These are phyloP conservation scores for Crassisporium funariophilum DNA, from an alignment of 768 basidiomycete genomes.

Conservation along the genomic window DNA sequence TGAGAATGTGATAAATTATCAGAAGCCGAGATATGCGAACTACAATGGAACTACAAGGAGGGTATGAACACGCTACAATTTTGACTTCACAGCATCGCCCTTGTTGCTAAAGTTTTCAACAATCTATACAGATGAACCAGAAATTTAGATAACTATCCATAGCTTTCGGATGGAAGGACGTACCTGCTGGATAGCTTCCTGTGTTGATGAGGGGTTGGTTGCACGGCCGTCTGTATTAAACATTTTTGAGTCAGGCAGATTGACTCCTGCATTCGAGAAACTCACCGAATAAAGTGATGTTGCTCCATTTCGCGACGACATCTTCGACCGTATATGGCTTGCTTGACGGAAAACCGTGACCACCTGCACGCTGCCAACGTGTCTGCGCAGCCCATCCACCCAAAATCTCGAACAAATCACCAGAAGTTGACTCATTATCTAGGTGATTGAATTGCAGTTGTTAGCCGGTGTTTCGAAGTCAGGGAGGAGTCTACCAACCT, in stretches of 20 bases:
- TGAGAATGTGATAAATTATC: slow-evolving; percentile 8
- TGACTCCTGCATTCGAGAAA: slow-evolving; percentile 9
- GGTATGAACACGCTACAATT: slow-evolving; percentile 40
- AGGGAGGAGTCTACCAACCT: slow-evolving; percentile 34
- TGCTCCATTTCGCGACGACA: slow-evolving; percentile 75
- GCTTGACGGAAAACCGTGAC: slow-evolving; percentile 84
- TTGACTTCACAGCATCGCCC: slow-evolving; percentile 47
- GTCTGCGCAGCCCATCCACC: slow-evolving; percentile 94
- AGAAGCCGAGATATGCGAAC: slow-evolving; percentile 4
- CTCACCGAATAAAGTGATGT: slow-evolving; percentile 84
- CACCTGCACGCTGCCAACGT: slow-evolving; percentile 90
- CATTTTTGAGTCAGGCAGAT: background rate
- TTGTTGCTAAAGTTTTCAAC: slow-evolving; percentile 56
- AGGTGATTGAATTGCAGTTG: background rate
- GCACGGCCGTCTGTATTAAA: slow-evolving; percentile 80
- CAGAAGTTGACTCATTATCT: slow-evolving; percentile 75
- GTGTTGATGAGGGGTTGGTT: slow-evolving; percentile 74
- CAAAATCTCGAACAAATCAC: slow-evolving; percentile 80
- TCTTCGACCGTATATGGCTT: slow-evolving; percentile 78
- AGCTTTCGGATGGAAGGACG: slow-evolving; percentile 15
- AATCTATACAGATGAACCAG: slow-evolving; percentile 29
- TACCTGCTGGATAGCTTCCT: slow-evolving; percentile 79
- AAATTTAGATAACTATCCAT: background rate
- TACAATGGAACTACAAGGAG: slow-evolving; percentile 1
- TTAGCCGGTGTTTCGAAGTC: background rate